Evolutionary conservation across 768 basidiomycete species (phyloP).

Genomic region (Inosperma sp.): DNA sequence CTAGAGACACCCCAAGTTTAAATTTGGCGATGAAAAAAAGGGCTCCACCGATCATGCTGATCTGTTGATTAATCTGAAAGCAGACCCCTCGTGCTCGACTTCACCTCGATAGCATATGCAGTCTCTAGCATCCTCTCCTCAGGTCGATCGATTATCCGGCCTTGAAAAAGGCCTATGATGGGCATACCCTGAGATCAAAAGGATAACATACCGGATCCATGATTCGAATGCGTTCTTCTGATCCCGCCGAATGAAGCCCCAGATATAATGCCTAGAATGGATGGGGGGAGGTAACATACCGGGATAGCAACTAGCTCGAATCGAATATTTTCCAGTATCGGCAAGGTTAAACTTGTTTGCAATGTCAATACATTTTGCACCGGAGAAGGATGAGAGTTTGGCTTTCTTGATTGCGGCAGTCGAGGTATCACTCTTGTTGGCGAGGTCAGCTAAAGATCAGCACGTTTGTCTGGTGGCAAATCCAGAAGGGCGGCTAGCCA

Average conservation of each 20-base stretch:
- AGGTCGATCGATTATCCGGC: conserved; percentile 18
- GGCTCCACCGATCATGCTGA: conserved; percentile 16
- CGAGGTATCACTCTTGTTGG: no score
- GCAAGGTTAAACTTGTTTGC: conserved; percentile 11
- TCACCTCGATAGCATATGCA: conserved; percentile 13
- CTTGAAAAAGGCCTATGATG: conserved; percentile 20
- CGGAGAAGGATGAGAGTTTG: no score
- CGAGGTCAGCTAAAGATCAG: no score
- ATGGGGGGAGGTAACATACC: conserved; percentile 15
- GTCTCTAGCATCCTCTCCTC: no score
- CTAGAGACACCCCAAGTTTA: conserved; percentile 8
- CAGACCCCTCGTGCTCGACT: conserved; percentile 18
- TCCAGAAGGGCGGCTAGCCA: no score
- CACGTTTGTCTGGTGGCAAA: no score
- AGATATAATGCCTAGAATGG: conserved; percentile 17
- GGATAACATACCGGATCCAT: conserved; percentile 16
- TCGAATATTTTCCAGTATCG: conserved; percentile 5
- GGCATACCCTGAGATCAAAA: conserved; percentile 10
- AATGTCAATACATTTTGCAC: conserved; percentile 12
- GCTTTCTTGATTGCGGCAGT: no score
- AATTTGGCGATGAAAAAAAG: conserved; percentile 16
- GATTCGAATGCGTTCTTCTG: conserved; percentile 15
- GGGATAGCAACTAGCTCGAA: conserved; percentile 13
- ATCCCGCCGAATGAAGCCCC: conserved; percentile 13
- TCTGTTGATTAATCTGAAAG: conserved; percentile 10